phyloP scores from a whole-genome alignment of 306 rosid genomes.

The Styphnolobium japonicum region DNA sequence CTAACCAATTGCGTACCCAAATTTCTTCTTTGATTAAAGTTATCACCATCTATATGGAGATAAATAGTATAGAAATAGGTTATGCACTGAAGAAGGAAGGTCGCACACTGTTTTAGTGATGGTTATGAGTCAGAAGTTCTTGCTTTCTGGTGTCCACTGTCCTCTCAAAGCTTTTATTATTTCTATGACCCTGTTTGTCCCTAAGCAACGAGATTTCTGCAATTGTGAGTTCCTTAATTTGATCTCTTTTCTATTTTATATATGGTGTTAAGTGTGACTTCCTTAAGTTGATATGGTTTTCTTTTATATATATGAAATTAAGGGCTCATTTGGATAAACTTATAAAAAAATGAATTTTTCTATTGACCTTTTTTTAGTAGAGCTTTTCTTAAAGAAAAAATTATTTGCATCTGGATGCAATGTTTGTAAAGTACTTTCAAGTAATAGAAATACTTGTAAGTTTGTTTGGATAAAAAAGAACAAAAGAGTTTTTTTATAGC shows the following conservation, averaged over 20 bases:
- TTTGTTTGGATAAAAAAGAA: too few relatives aligned
- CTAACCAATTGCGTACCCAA: neutral
- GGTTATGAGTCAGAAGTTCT: neutral
- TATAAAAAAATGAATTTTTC: too few relatives aligned
- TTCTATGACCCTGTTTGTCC: neutral
- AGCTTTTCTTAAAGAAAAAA: too few relatives aligned
- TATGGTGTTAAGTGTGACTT: neutral
- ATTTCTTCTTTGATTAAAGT: neutral
- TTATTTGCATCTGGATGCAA: too few relatives aligned
- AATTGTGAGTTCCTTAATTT: too few relatives aligned
- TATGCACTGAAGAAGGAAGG: slow-evolving; percentile 6
- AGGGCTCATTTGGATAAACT: too few relatives aligned
- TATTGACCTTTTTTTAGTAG: too few relatives aligned
- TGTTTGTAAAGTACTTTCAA: too few relatives aligned
- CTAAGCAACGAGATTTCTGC: neutral
- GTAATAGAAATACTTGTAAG: too few relatives aligned
- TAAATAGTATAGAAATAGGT: neutral
- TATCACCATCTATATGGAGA: neutral
- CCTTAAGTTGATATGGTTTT: neutral
- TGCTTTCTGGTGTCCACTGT: neutral
- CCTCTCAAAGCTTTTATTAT: neutral
- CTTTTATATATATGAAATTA: too few relatives aligned
- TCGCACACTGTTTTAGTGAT: neutral
- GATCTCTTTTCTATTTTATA: too few relatives aligned
- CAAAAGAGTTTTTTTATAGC: too few relatives aligned